Evolutionary conservation across 371 early-diverging fungal genomes (phyloP).

Genomic region (Gilbertella persicaria): DNA sequence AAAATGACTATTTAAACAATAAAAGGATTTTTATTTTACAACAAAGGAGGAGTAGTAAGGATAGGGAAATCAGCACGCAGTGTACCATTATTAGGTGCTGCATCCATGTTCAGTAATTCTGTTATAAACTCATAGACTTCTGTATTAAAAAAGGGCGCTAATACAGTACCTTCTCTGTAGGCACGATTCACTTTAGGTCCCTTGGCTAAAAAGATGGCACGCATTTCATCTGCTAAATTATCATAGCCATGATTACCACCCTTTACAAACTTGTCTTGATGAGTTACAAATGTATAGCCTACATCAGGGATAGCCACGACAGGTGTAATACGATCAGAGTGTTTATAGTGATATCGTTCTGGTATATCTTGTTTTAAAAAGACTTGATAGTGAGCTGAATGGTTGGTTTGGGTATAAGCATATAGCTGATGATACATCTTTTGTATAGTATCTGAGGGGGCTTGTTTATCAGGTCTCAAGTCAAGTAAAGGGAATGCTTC

Average conservation of each 20-base stretch:
- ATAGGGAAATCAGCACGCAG: constrained; percentile 25
- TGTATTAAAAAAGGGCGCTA: constrained; percentile 70
- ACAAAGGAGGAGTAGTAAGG: constrained; percentile 20
- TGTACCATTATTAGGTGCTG: constrained; percentile 77
- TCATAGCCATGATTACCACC: constrained; percentile 90
- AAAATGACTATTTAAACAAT: constrained; percentile 2
- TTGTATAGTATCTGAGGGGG: constrained; percentile 30
- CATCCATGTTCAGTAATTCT: constrained; percentile 59
- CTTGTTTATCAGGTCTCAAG: constrained; percentile 45
- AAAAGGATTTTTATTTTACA: constrained; percentile 5
- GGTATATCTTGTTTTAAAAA: constrained; percentile 73
- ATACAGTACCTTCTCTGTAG: constrained; percentile 26
- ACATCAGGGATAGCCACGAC: constrained; percentile 73
- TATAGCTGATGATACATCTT: constrained; percentile 31
- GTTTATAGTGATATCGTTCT: constrained; percentile 57
- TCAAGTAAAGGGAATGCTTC: constrained; percentile 47
- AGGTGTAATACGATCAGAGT: constrained; percentile 70
- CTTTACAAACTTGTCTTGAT: constrained; percentile 29
- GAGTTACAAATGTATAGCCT: constrained; percentile 59
- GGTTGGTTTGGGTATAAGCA: constrained; percentile 38
- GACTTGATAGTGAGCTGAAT: constrained; percentile 59
- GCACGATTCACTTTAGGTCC: constrained; percentile 69
- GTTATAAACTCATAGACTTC: constrained; percentile 76
- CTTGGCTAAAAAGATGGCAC: constrained; percentile 82
- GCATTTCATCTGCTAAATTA: constrained; percentile 76